These are phyloP conservation scores for Leishmania lainsoni DNA, from an alignment of 208 protist genomes.

Conservation along the genomic window DNA sequence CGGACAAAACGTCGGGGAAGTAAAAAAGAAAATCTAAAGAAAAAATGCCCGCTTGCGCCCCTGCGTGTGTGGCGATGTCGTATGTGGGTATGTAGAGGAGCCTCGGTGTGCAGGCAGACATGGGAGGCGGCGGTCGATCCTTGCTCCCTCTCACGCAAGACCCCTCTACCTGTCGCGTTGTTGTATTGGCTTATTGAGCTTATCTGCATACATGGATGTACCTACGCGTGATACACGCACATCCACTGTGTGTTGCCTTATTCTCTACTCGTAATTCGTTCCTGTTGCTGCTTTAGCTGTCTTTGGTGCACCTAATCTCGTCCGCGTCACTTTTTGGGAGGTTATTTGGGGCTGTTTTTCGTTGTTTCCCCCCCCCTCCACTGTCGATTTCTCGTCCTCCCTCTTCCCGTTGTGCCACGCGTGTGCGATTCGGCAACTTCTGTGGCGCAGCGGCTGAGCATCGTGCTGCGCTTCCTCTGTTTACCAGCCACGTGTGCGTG, in stretches of 20 bases:
- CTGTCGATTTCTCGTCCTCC: background rate
- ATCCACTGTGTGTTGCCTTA: background rate
- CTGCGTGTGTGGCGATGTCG: background rate
- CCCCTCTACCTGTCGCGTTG: background rate
- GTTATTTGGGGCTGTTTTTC: background rate
- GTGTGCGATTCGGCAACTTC: too few relatives aligned
- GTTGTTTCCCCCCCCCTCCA: background rate
- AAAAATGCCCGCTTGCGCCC: background rate
- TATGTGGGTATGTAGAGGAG: too few relatives aligned
- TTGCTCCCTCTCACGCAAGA: background rate
- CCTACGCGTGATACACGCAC: background rate
- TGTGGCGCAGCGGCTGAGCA: too few relatives aligned
- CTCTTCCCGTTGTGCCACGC: background rate
- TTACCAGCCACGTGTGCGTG: background rate
- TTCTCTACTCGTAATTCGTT: too few relatives aligned
- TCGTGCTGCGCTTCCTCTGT: background rate
- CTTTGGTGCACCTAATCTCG: background rate
- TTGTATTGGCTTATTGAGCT: background rate
- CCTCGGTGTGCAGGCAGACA: background rate
- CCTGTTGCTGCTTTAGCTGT: background rate
- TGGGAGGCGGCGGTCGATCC: background rate
- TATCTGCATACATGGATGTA: background rate
- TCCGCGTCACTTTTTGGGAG: background rate
- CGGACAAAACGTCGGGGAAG: background rate
- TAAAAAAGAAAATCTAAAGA: background rate